phyloP scores from a whole-genome alignment of 2,329 filamentous ascomycete genomes.

The Cryoendolithus antarcticus region DNA sequence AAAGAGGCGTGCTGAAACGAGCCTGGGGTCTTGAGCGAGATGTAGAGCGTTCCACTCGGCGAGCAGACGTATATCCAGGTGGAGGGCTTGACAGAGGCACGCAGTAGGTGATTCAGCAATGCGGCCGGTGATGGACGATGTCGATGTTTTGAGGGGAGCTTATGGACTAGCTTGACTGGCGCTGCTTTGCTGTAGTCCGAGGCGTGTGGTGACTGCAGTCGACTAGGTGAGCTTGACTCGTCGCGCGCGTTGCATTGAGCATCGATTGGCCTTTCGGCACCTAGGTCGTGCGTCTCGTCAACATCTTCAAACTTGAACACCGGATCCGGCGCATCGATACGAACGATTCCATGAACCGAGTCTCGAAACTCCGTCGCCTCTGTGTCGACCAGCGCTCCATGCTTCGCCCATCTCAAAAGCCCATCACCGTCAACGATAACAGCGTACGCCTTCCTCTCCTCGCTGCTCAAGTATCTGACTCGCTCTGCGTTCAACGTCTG shows the following conservation, averaged over 20 bases:
- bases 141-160: too few species aligned
- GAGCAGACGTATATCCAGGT: constrained; percentile 91
- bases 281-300: too few species aligned
- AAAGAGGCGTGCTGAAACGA: constrained; percentile 90
- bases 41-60: constrained; percentile 70
- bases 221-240: too few species aligned
- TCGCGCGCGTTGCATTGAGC: too few species aligned
- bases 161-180: too few species aligned
- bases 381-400: constrained; percentile 64
- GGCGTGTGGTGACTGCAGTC: too few species aligned
- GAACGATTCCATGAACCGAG: constrained; percentile 51
- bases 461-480: constrained; percentile 71
- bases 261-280: too few species aligned
- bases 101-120: constrained; percentile 64
- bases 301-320: too few species aligned
- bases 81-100: constrained; percentile 66
- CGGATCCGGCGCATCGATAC: constrained; percentile 27
- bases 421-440: constrained; percentile 64
- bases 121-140: constrained; percentile 54
- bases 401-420: constrained; percentile 73
- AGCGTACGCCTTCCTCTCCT: constrained; percentile 70
- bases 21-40: constrained; percentile 77
- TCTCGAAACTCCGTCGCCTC: constrained; percentile 60
- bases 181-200: too few species aligned
- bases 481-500: constrained; percentile 64